Percentiles rank a stretch among this genome's conserved stretches.
phyloP scores from a whole-genome alignment of 352 stramenopile genomes.

The Phytopythium cucurbitacearum region DNA sequence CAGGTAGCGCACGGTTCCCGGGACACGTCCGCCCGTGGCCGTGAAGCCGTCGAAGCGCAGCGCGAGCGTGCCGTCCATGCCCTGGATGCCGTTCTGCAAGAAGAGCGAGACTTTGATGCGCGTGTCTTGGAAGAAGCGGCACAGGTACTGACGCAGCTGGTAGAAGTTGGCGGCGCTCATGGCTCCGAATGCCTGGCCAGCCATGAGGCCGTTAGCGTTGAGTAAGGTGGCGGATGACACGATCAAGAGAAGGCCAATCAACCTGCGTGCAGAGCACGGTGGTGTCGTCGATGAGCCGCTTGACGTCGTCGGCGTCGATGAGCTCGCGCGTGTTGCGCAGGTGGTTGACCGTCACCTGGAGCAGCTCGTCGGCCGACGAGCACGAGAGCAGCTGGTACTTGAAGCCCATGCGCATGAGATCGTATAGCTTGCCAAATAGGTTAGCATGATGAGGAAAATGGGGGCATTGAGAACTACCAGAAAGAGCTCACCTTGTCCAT shows the following conservation, averaged over 20 bases:
- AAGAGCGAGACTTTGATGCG: slow-evolving; percentile 92
- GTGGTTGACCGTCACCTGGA: slow-evolving; percentile 89
- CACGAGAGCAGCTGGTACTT: slow-evolving; percentile 90
- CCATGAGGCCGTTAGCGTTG: neutral
- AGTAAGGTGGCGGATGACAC: no score
- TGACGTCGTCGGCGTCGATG: slow-evolving; percentile 60
- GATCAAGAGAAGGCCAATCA: neutral
- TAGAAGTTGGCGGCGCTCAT: slow-evolving; percentile 74
- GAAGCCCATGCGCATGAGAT: slow-evolving; percentile 95
- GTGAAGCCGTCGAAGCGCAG: slow-evolving; percentile 78
- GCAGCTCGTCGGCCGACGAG: slow-evolving; percentile 77
- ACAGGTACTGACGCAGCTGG: slow-evolving; percentile 82
- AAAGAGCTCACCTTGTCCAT: slow-evolving; percentile 83
- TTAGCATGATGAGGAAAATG: neutral
- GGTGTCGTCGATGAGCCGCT: slow-evolving; percentile 69
- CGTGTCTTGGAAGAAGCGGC: slow-evolving; percentile 87
- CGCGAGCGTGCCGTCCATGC: slow-evolving; percentile 74
- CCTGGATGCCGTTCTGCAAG: slow-evolving; percentile 85
- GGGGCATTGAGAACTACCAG: neutral
- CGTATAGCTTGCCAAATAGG: slow-evolving; percentile 66
- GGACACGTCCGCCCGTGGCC: slow-evolving; percentile 54
- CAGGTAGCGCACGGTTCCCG: slow-evolving; percentile 67
- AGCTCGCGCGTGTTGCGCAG: slow-evolving; percentile 71
- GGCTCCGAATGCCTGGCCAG: slow-evolving; percentile 43
- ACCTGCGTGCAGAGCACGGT: slow-evolving; percentile 70